These are phyloP conservation scores for Fusarium tupiense DNA, from an alignment of 2,329 filamentous ascomycete genomes.

Conservation along the genomic window DNA sequence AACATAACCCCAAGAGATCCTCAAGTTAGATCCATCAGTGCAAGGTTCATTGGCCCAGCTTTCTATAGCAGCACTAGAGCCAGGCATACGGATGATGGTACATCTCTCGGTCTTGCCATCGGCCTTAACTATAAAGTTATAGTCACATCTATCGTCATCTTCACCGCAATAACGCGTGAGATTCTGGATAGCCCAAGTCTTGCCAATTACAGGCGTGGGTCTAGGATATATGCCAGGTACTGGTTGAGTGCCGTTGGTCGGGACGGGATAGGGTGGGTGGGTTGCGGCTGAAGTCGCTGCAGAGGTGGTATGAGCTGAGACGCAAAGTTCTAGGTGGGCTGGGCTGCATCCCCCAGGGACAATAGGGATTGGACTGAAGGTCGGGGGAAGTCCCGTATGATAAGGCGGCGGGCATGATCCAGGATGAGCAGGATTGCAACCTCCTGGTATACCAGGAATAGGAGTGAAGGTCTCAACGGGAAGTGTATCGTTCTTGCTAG, in stretches of 20 bases:
- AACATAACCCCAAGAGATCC: conserved; percentile 33
- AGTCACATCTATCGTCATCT: conserved; percentile 28
- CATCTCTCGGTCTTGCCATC: conserved; percentile 29
- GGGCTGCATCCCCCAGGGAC: conserved; percentile 21
- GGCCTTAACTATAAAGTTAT: conserved; percentile 27
- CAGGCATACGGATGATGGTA: conserved; percentile 26
- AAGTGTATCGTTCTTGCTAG: background rate
- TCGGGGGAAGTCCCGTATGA: background rate
- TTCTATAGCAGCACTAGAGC: conserved; percentile 19
- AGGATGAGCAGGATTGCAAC: conserved; percentile 24
- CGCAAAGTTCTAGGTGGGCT: conserved; percentile 10
- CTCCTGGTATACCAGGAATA: conserved; percentile 16
- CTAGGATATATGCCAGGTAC: background rate
- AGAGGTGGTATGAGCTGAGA: conserved; percentile 5
- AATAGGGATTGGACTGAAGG: background rate
- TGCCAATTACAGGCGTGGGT: conserved; percentile 12
- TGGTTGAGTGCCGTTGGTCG: background rate
- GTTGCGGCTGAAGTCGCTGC: background rate
- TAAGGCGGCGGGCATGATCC: conserved; percentile 24
- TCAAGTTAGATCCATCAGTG: conserved; percentile 17
- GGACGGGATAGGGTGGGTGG: background rate
- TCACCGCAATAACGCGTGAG: conserved; percentile 29
- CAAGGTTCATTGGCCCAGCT: conserved; percentile 31
- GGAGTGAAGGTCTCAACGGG: background rate
- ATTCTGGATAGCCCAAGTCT: conserved; percentile 21